A percentile compares a stretch with the other conserved stretches of the same genome.
Evolutionary conservation across 352 stramenopile species (phyloP).

Genomic region (Blastocystis sp.): DNA sequence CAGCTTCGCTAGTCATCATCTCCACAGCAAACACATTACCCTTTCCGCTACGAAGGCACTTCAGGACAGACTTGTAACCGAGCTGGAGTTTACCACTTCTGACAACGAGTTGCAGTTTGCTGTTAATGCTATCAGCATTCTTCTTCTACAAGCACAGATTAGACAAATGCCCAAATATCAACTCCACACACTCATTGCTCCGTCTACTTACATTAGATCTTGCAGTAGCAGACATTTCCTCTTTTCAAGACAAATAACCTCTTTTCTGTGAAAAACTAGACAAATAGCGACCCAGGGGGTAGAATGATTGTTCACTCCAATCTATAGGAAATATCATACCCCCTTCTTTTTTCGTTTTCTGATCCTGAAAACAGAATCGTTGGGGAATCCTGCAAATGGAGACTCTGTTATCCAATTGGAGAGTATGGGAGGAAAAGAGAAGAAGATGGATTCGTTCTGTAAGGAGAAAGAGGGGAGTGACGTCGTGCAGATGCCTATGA

Average conservation of each 20-base stretch:
- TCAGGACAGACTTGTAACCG: constrained; percentile 96
- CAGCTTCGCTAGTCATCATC: constrained; percentile 76
- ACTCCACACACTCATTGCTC: neutral
- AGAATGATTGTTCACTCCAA: neutral
- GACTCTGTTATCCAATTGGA: too few species aligned
- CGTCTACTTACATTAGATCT: neutral
- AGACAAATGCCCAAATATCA: neutral
- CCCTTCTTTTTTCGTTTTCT: neutral
- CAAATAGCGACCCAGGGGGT: neutral
- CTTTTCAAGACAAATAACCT: constrained; percentile 13
- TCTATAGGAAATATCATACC: too few species aligned
- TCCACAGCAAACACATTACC: neutral
- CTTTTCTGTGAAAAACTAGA: constrained; percentile 26
- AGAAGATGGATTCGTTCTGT: neutral
- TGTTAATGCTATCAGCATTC: constrained; percentile 97
- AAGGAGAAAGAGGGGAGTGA: neutral
- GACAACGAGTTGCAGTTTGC: constrained; percentile 96
- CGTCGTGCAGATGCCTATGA: neutral
- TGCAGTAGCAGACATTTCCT: neutral
- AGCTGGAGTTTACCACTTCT: constrained; percentile 95
- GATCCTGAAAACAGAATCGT: neutral
- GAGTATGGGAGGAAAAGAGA: too few species aligned
- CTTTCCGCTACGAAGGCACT: constrained; percentile 83
- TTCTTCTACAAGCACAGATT: constrained; percentile 76
- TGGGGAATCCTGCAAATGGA: too few species aligned